A percentile compares a stretch with the other conserved stretches of the same genome.
Conservation (phyloP, 78 protist genomes). For the Cyanophora paradoxa region DNA sequence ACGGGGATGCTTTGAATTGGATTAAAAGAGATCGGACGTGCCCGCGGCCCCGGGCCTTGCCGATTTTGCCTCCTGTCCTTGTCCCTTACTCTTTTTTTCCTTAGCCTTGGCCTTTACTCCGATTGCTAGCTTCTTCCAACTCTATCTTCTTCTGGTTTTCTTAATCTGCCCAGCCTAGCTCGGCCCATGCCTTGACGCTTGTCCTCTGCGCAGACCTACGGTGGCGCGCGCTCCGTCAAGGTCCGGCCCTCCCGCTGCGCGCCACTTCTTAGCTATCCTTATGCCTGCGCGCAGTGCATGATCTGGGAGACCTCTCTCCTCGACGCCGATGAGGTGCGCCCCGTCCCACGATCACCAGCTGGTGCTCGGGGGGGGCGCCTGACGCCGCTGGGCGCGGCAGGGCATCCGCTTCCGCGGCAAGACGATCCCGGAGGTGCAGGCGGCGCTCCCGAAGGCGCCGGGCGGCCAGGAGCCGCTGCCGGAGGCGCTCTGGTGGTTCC, state of each 20-base stretch:
- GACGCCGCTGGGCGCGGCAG: constrained; percentile 4
- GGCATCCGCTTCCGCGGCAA: constrained; percentile 90
- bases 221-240: constrained; percentile 93
- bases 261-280: too few species aligned
- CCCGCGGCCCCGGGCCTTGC: too few species aligned
- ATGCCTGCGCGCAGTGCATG: too few species aligned
- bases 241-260: too few species aligned
- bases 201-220: constrained; percentile 88
- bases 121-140: too few species aligned
- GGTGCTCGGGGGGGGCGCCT: too few species aligned
- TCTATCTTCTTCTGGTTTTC: too few species aligned
- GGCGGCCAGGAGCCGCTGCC: constrained; percentile 92
- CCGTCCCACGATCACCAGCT: background rate
- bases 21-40: too few species aligned
- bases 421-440: constrained; percentile 63
- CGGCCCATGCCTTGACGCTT: too few species aligned
- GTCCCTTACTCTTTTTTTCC: background rate
- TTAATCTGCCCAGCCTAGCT: too few species aligned
- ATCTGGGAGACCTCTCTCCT: constrained; percentile 87
- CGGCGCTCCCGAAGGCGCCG: constrained; percentile 4
- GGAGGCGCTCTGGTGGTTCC: constrained; percentile 84
- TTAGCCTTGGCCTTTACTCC: too few species aligned
- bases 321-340: constrained; percentile 72
- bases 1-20: too few species aligned
- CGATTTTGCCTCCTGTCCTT: background rate